Evolutionary conservation across 225 moss, liverwort and hornwort genomes (phyloP), one percentile per base, ranked within the genome.

Genomic region (Thuidium tamariscinum): DNA sequence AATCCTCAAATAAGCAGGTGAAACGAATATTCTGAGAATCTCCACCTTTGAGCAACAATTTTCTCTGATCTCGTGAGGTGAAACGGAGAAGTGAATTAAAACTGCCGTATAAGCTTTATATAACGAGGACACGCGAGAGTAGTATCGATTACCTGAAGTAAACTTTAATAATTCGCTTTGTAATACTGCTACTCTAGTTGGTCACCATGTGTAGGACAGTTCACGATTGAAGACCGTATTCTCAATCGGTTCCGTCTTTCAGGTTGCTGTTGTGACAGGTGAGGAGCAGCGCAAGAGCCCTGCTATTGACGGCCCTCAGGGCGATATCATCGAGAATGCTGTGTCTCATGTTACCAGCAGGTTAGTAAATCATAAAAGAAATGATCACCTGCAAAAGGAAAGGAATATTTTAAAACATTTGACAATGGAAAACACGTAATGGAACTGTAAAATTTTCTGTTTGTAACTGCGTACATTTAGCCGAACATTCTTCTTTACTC

Each of bases 1-100:
- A 89, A 86, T 84, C 85, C 83, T 81, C 88, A 71, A 89, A 86
- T 56, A 88, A 91, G 83, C 88, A 94, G 93, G 93, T 92, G 83
- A 82, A 87, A 70, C 12, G 63, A 59, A 88, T 42, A 62, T 63
- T 67, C 77, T 82, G 61, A 75, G 37, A 67, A 60, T 37, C 61
- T 60, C 77, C 72, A 29, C 73, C 81, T 48, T 66, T 71, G 61
- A 85, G 55, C 52, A 71, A 37, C 39, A 23, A 32, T 42, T 32
- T 81, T 82, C 55, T 42, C n/a, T 63, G 69, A 8, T 73, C 39
- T 81, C 13, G 12, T 81, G 49, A 86, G 81, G 16, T 23, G 65
- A 65, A 49, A 34, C 26, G 7, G 49, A 22, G 49, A 51, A 81
- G 73, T 87, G 26, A 79, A 46, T 77, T n/a, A 29, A 64, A 73